These are phyloP conservation scores for Xylariaceae sp. DNA, from an alignment of 2,329 filamentous ascomycete genomes.

Conservation along the genomic window DNA sequence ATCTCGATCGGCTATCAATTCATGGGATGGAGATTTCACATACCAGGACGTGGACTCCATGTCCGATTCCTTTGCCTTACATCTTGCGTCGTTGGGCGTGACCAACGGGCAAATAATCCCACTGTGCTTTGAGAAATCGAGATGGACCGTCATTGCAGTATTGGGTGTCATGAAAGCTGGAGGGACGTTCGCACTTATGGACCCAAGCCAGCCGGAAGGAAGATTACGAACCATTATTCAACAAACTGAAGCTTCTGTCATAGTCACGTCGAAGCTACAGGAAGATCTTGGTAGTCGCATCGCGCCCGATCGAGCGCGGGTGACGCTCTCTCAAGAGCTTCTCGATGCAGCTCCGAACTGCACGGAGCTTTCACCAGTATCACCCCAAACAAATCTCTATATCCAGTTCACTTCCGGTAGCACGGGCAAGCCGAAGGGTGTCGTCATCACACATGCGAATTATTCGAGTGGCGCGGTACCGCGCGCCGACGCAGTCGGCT, in stretches of 20 bases:
- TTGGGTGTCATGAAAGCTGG: slow-evolving; percentile 46
- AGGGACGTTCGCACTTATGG: slow-evolving; percentile 42
- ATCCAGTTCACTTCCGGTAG: slow-evolving; percentile 64
- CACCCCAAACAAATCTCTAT: slow-evolving; percentile 41
- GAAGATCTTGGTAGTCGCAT: slow-evolving; percentile 34
- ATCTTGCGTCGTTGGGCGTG: slow-evolving; percentile 34
- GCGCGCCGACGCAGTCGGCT: slow-evolving; percentile 37
- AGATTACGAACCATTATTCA: slow-evolving; percentile 41
- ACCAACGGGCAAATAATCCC: slow-evolving; percentile 38
- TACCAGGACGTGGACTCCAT: slow-evolving; percentile 40
- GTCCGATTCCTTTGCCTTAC: slow-evolving; percentile 37
- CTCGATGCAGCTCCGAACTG: slow-evolving; percentile 14
- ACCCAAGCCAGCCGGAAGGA: slow-evolving; percentile 42
- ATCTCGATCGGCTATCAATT: slow-evolving; percentile 39
- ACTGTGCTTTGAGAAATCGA: slow-evolving; percentile 47
- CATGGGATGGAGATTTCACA: slow-evolving; percentile 46
- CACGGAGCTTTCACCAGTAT: slow-evolving; percentile 24
- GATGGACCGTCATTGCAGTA: slow-evolving; percentile 41
- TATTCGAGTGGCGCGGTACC: slow-evolving; percentile 42
- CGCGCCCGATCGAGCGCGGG: slow-evolving; percentile 26
- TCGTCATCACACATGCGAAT: slow-evolving; percentile 46
- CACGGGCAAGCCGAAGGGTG: slow-evolving; percentile 60
- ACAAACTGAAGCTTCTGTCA: slow-evolving; percentile 34
- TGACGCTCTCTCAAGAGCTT: slow-evolving; percentile 30
- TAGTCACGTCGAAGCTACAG: slow-evolving; percentile 38